Conservation (phyloP, 2,329 filamentous ascomycete genomes). For the Geoglossum cookeanum region DNA sequence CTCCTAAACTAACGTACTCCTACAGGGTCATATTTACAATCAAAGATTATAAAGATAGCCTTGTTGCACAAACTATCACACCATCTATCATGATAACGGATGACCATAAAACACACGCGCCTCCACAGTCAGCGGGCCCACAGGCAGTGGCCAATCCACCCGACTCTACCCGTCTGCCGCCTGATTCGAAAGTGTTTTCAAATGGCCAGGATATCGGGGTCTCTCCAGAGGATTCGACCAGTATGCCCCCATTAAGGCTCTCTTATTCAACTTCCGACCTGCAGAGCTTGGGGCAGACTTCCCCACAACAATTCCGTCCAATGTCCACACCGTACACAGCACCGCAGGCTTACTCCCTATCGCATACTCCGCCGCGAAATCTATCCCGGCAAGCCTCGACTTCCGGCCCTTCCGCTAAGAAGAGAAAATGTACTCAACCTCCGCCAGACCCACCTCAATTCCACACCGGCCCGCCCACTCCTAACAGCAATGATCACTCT, state of each 20-base stretch:
- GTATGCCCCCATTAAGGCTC: slow-evolving; percentile 28
- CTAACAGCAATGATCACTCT: slow-evolving; percentile 40
- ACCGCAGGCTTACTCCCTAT: slow-evolving; percentile 24
- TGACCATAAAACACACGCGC: slow-evolving; percentile 73
- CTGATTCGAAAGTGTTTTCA: slow-evolving; percentile 24
- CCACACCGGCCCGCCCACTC: slow-evolving; percentile 43
- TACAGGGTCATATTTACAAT: slow-evolving; percentile 73
- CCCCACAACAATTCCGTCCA: slow-evolving; percentile 24
- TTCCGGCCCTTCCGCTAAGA: slow-evolving; percentile 50
- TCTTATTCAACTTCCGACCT: slow-evolving; percentile 47
- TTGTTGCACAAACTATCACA: slow-evolving; percentile 71
- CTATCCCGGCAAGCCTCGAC: slow-evolving; percentile 61
- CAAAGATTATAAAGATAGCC: slow-evolving; percentile 56
- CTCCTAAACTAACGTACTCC: slow-evolving; percentile 10
- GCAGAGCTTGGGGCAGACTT: slow-evolving; percentile 35
- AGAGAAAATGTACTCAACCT: slow-evolving; percentile 45
- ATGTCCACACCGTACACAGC: slow-evolving; percentile 13
- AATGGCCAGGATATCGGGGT: neutral
- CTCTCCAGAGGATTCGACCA: neutral
- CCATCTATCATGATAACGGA: slow-evolving; percentile 93
- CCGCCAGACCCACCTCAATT: slow-evolving; percentile 28
- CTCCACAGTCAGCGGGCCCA: slow-evolving; percentile 15
- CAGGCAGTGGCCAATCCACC: slow-evolving; percentile 6
- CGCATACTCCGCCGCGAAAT: slow-evolving; percentile 34
- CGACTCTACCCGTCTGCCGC: slow-evolving; percentile 21